A percentile compares a stretch with the other conserved stretches of the same genome.
phyloP scores from a whole-genome alignment of 306 rosid species.

The Prunus salicina region DNA sequence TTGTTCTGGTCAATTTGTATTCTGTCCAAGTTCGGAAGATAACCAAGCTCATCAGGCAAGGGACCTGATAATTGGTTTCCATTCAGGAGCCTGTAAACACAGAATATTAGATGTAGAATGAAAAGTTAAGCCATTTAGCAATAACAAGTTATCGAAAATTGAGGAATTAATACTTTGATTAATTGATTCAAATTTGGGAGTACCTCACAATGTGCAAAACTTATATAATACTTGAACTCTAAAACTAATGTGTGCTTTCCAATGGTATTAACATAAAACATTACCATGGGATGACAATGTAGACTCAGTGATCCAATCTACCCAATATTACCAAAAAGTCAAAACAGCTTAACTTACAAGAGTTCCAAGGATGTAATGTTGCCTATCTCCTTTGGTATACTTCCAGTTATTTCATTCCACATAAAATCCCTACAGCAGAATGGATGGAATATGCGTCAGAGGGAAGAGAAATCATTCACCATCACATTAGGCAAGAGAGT shows the following conservation, averaged over 20 bases:
- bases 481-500: slow-evolving; percentile 4
- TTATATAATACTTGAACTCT: neutral
- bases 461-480: slow-evolving; percentile 19
- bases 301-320: neutral
- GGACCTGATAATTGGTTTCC: slow-evolving; percentile 74
- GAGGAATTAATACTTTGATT: neutral
- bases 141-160: neutral
- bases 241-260: neutral
- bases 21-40: slow-evolving; percentile 57
- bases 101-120: neutral
- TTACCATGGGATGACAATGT: neutral
- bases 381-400: slow-evolving; percentile 84
- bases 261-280: neutral
- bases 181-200: neutral
- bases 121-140: neutral
- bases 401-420: slow-evolving; percentile 84
- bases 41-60: slow-evolving; percentile 82
- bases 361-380: slow-evolving; percentile 60
- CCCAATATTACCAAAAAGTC: neutral
- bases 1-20: slow-evolving; percentile 78
- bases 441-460: slow-evolving; percentile 28
- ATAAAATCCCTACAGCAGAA: slow-evolving; percentile 69
- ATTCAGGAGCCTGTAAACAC: slow-evolving; percentile 65
- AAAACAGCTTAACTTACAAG: slow-evolving; percentile 58
- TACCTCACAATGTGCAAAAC: neutral